Base-by-base conservation (phyloP, 139 green algal genomes). In the Micromonas commoda region DNA sequence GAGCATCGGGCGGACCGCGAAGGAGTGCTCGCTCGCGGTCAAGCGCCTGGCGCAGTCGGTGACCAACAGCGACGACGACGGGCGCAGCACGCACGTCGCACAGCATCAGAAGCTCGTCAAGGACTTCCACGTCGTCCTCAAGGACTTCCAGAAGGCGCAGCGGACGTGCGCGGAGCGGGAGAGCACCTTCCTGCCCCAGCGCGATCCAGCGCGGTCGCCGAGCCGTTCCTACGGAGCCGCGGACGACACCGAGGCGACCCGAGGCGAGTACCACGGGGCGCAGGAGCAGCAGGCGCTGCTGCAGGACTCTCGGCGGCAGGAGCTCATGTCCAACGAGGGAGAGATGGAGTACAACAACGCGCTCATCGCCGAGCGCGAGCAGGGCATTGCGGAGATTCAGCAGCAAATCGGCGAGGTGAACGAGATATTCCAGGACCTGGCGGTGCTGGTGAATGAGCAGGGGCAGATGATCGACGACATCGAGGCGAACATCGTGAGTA, bases 361-460 rank as follows among this genome's bases (percentile, higher is more conserved):
- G 26, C 33, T 90, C 24, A 85, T 90, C 64, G 64, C 79, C 26
- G 86, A 90, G 69, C 76, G 86, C 2, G 86, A 90, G 24, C 53
- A 77, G 20, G 86, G 82, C 28, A 88, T 90, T 26, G 37, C 26
- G 21, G 85, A 90, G 45, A 88, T 90, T 38, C 85, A 89, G 77
- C 71, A 83, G 70, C 80, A 90, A 63, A 90, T 90, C 73, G 82
- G 77, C 23, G 85, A 90, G 76, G 86, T 90, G 23, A 86, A 88
- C 63, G 86, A 90, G 76, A 90, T 89, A 39, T 90, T 90, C 75
- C 70, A 80, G 69, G 86, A 90, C 77, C 75, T 90, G 2, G 86
- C 86, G 26, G 82, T 88, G 60, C 80, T 90, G 24, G 82, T 90
- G 26, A 80, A 85, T 23, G 84, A 90, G 29, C 86, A 90, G 61